phyloP scores from a whole-genome alignment of 169 alveolate species.

The Cystoisospora suis region DNA sequence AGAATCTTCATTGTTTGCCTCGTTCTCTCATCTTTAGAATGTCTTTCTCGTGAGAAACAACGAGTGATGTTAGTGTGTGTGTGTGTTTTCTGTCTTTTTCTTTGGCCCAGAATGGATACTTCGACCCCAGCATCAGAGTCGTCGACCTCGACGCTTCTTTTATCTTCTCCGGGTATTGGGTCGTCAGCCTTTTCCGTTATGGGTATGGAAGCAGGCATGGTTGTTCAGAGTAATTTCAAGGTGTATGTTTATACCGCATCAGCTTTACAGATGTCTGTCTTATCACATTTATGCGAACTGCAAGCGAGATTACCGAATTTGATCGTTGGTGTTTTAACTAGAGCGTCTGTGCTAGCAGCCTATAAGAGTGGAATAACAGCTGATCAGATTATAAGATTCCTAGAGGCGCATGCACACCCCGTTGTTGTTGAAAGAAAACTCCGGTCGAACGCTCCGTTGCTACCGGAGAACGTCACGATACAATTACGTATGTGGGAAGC shows the following conservation, averaged over 20 bases:
- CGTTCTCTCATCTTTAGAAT: no score
- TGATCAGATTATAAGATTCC: slow-evolving; percentile 83
- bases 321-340: slow-evolving; percentile 85
- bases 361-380: slow-evolving; percentile 87
- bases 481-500: slow-evolving; percentile 89
- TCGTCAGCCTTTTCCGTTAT: background rate
- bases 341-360: slow-evolving; percentile 84
- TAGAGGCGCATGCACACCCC: slow-evolving; percentile 81
- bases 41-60: no score
- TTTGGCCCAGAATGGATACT: background rate
- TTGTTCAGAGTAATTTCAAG: slow-evolving; percentile 89
- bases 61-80: background rate
- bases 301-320: slow-evolving; percentile 87
- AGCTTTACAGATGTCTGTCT: slow-evolving; percentile 81
- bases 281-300: slow-evolving; percentile 86
- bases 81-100: background rate
- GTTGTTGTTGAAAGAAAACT: slow-evolving; percentile 46
- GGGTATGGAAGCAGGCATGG: slow-evolving; percentile 79
- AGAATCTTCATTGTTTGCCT: no score
- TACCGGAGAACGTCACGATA: slow-evolving; percentile 85
- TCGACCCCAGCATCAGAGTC: background rate
- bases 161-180: background rate
- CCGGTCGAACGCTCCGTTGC: slow-evolving; percentile 55
- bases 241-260: slow-evolving; percentile 89
- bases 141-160: background rate